Evolutionary conservation across 768 basidiomycete species (phyloP), one percentile per base, ranked within the genome.

Genomic region (Mycena alexandri): DNA sequence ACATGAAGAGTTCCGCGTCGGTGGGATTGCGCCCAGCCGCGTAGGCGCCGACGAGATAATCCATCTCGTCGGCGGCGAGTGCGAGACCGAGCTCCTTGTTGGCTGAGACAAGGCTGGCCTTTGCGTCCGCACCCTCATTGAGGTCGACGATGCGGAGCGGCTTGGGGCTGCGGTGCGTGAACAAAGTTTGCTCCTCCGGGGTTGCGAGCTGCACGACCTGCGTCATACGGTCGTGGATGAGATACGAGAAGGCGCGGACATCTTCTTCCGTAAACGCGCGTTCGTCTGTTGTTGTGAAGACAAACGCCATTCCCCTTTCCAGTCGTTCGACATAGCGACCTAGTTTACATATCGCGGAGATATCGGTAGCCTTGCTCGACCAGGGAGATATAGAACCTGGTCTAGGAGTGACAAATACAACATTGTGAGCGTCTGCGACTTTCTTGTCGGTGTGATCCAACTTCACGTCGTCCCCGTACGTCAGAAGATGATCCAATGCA

Each of bases 1-100:
- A 99, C 98, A 99, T 99, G 87, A 99, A 99, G 10, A 99, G 85
- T 77, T 99, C 98, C 4, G 97, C 96, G 76, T 99, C 98, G 43
- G 94, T 98, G 10, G 97, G 98, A 75, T 95, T 91, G 41, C 96
- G 89, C 53, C 92, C 91, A n/a, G 91, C 84, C 29, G 93, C 84
- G 79, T 95, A 99, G 13, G 93, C 95, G 59, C 93, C 85, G 70
- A 98, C 86, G 69, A 99, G 89, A 79, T 98, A 99, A 73, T 91
- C 88, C 68, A 99, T 93, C 77, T 99, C 98, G 61, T 95, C 93
- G 0, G 86, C 73, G 0, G 95, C 92, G 9, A 99, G 87, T 0
- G 98, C 98, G 34, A 99, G 90, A 12, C 98, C 98, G 4, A 99
- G 84, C 33, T 88, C 84, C 72, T 85, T 88, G 80, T 99, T 99